Conservation (phyloP, 1,284 basidiomycete species). For the Cutaneotrichosporon sp. region DNA sequence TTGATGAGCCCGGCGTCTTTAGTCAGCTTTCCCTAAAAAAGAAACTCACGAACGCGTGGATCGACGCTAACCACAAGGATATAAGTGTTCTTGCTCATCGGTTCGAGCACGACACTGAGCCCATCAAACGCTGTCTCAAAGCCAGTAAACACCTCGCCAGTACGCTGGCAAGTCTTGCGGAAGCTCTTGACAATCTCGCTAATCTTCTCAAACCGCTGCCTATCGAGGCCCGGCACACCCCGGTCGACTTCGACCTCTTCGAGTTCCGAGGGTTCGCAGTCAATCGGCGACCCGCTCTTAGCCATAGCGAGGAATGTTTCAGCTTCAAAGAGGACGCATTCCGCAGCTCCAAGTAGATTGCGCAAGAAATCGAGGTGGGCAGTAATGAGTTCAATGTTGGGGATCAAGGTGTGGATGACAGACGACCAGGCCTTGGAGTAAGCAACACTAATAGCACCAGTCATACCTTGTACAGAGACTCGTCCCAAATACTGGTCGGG, state of each 20-base stretch:
- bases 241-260: slow-evolving; percentile 40
- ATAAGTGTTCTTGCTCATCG: slow-evolving; percentile 91
- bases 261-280: slow-evolving; percentile 43
- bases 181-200: slow-evolving; percentile 94
- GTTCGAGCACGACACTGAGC: slow-evolving; percentile 83
- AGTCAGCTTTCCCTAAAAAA: background rate
- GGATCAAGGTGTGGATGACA: slow-evolving; percentile 94
- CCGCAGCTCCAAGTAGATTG: slow-evolving; percentile 78
- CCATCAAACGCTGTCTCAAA: slow-evolving; percentile 77
- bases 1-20: slow-evolving; percentile 55
- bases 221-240: slow-evolving; percentile 62
- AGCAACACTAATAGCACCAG: no score
- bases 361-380: slow-evolving; percentile 82
- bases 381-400: slow-evolving; percentile 84
- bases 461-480: slow-evolving; percentile 87
- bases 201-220: slow-evolving; percentile 90
- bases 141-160: slow-evolving; percentile 70
- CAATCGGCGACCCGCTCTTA: slow-evolving; percentile 51
- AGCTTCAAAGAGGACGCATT: slow-evolving; percentile 93
- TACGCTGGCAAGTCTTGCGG: slow-evolving; percentile 75
- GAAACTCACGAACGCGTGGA: slow-evolving; percentile 70
- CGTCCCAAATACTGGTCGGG: slow-evolving; percentile 97
- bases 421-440: slow-evolving; percentile 84
- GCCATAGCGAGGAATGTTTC: slow-evolving; percentile 97
- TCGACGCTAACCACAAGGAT: slow-evolving; percentile 80